Evolutionary conservation across 768 basidiomycete species (phyloP), one percentile per base, ranked within the genome.

Genomic region (Mrakia frigida): DNA sequence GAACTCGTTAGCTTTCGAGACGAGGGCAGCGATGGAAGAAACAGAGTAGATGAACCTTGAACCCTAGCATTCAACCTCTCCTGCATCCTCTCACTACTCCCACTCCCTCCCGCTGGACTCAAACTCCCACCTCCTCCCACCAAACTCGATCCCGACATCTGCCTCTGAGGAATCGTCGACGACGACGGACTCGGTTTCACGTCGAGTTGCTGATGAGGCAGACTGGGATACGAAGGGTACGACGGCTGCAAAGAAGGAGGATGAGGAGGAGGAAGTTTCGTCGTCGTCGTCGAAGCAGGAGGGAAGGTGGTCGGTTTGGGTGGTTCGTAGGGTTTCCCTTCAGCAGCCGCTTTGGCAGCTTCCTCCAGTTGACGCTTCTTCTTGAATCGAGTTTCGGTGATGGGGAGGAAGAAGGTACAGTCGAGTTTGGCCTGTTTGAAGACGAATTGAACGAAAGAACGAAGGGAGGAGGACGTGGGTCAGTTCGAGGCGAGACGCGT

Each of bases 321-420:
- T 16, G 52, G 71, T 56, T 72, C 71, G 43, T 46, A 33, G 6
- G 31, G 35, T 37, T 37, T n/a, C 6, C 83, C 82, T 68, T 84
- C 82, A 46, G 65, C 73, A 46, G 65, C 73, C 21, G 70, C 75
- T 52, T 67, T 39, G 0, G 85, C 84, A 2, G 85, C 84, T 71
- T 91, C 91, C 80, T 92, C 90, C 80, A 94, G 91, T 61, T 89
- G 76, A 79, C 91, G 91, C 85, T 94, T 94, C 86, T 97, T 97
- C 86, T 98, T 98, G 87, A 98, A 99, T 28, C 97, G 90, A 0
- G 97, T 99, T 84, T 98, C 97, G 14, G 96, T 93, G 80, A 99
- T 99, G 56, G 97, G 97, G 18, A 98, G 89, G 86, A 97, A 96
- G 85, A 56, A 68, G 1, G 41, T 56, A 43, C 52, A 69, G 6